Evolutionary conservation across 345 rosid genomes (phyloP).

Genomic region (Brassica incana): DNA sequence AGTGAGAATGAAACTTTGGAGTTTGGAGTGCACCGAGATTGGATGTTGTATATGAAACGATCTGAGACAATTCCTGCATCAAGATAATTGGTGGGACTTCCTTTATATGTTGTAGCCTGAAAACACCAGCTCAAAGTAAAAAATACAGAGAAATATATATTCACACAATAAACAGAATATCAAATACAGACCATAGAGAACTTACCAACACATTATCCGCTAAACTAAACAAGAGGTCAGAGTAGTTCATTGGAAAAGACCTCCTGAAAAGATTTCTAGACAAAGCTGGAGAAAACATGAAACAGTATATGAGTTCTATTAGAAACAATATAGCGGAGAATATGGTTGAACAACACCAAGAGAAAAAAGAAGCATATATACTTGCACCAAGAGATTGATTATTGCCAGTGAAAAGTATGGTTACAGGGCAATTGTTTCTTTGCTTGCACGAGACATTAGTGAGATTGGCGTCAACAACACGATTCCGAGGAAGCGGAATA

Average conservation of each 20-base stretch:
- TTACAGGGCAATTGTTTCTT: slow-evolving; percentile 64
- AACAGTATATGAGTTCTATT: background rate
- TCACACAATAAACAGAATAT: background rate
- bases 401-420: slow-evolving; percentile 62
- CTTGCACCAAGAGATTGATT: slow-evolving; percentile 66
- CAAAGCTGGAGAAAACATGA: slow-evolving; percentile 47
- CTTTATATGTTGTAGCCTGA: slow-evolving; percentile 64
- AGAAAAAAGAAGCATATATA: slow-evolving; percentile 30
- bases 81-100: slow-evolving; percentile 40
- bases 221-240: slow-evolving; percentile 43
- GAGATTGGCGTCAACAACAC: slow-evolving; percentile 50
- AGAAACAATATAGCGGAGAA: background rate
- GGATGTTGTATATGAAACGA: slow-evolving; percentile 57
- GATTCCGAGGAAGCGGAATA: slow-evolving; percentile 58
- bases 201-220: slow-evolving; percentile 58
- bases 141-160: background rate
- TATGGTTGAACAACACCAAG: background rate
- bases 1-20: slow-evolving; percentile 40
- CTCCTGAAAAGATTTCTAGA: slow-evolving; percentile 48
- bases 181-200: slow-evolving; percentile 15
- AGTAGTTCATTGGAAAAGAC: slow-evolving; percentile 39
- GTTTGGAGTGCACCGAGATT: slow-evolving; percentile 48
- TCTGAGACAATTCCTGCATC: slow-evolving; percentile 58
- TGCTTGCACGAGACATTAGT: slow-evolving; percentile 63
- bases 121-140: slow-evolving; percentile 27